phyloP scores from a whole-genome alignment of 768 basidiomycete species.

The Brasilioporus rufonigricans region DNA sequence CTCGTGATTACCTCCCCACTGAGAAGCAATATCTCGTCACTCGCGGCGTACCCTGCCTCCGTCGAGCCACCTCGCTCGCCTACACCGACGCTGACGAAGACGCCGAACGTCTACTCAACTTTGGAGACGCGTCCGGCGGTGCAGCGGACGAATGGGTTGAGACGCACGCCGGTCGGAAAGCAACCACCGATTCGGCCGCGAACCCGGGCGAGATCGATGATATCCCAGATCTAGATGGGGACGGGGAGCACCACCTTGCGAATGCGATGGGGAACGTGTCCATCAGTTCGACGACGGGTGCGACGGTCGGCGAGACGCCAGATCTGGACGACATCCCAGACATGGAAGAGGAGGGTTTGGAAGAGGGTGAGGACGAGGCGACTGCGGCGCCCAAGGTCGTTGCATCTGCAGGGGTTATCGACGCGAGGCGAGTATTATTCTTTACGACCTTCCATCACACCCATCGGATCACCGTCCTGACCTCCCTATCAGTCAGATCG shows the following conservation, averaged over 20 bases:
- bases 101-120: conserved; percentile 85
- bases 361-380: conserved; percentile 86
- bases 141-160: conserved; percentile 95
- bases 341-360: conserved; percentile 94
- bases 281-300: conserved; percentile 36
- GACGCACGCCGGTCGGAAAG: conserved; percentile 83
- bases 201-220: conserved; percentile 74
- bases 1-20: conserved; percentile 87
- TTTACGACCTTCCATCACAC: no score
- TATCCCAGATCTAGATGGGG: conserved; percentile 86
- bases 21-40: conserved; percentile 98
- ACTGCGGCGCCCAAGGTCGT: conserved; percentile 58
- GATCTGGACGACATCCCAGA: conserved; percentile 98
- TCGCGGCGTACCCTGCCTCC: conserved; percentile 93
- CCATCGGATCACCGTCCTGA: neutral
- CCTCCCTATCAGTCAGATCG: conserved; percentile 45
- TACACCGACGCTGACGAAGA: conserved; percentile 98
- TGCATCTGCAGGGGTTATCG: conserved; percentile 36
- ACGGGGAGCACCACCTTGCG: conserved; percentile 49
- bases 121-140: conserved; percentile 60
- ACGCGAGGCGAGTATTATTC: conserved; percentile 45
- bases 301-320: conserved; percentile 59
- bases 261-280: conserved; percentile 46
- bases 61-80: conserved; percentile 86
- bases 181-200: conserved; percentile 47